These are phyloP conservation scores for Gonapodya sp. DNA, from an alignment of 192 early-diverging fungal species.

Conservation along the genomic window DNA sequence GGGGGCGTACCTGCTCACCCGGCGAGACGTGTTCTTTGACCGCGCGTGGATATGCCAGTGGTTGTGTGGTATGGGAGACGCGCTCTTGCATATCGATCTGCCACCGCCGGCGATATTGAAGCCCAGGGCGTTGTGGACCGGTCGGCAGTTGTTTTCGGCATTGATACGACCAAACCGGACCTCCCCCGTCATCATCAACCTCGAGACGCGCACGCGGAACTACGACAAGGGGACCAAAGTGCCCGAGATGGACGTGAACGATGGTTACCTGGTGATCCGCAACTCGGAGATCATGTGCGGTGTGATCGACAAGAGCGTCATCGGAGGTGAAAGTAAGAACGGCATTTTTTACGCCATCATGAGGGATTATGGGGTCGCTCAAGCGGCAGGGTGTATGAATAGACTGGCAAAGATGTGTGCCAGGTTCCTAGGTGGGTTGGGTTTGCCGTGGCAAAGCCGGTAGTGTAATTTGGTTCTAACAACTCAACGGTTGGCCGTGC, in stretches of 20 bases:
- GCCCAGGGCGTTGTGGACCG: slow-evolving; percentile 87
- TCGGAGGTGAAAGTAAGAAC: slow-evolving; percentile 94
- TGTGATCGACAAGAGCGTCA: slow-evolving; percentile 83
- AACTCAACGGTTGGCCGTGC: not conserved
- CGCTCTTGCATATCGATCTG: slow-evolving; percentile 72
- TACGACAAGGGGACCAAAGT: slow-evolving; percentile 38
- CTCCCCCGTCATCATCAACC: slow-evolving; percentile 62
- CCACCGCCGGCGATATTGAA: slow-evolving; percentile 87
- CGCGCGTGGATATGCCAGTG: slow-evolving; percentile 87
- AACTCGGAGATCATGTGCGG: slow-evolving; percentile 96
- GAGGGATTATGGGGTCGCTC: slow-evolving; percentile 78
- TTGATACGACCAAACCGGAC: slow-evolving; percentile 75
- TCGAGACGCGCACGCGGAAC: slow-evolving; percentile 62
- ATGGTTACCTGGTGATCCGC: slow-evolving; percentile 81
- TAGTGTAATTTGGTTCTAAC: not conserved
- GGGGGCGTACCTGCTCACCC: slow-evolving; percentile 82
- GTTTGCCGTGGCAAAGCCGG: not conserved
- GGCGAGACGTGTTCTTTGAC: slow-evolving; percentile 91
- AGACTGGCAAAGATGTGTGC: slow-evolving; percentile 86
- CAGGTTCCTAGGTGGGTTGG: slow-evolving; percentile 64
- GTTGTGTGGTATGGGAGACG: slow-evolving; percentile 85
- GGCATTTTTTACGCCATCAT: slow-evolving; percentile 89
- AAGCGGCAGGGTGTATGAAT: slow-evolving; percentile 90
- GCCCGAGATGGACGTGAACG: slow-evolving; percentile 31
- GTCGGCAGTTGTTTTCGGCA: slow-evolving; percentile 89